phyloP scores from a whole-genome alignment of 805 yeast species.

The Candida krabiensis region DNA sequence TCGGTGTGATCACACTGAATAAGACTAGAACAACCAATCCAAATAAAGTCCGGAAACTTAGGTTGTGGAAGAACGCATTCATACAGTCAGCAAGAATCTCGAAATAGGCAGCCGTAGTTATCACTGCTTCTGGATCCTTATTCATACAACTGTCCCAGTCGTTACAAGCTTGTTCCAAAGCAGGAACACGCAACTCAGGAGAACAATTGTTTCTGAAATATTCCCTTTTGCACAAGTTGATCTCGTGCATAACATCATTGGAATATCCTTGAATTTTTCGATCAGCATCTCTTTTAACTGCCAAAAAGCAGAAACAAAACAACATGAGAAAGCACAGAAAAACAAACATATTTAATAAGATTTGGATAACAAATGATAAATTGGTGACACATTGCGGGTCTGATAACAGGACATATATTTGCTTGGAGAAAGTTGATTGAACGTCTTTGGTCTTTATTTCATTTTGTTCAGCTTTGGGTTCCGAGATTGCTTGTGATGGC shows the following conservation, averaged over 20 bases:
- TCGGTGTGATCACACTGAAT: slow-evolving; percentile 27
- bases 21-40: slow-evolving; percentile 17
- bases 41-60: slow-evolving; percentile 25
- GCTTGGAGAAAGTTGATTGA: slow-evolving; percentile 5
- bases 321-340: slow-evolving; percentile 20
- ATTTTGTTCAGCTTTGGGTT: neutral
- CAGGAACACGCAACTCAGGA: slow-evolving; percentile 66
- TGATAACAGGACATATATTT: slow-evolving; percentile 16
- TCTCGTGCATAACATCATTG: slow-evolving; percentile 59
- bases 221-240: slow-evolving; percentile 66
- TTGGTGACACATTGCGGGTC: slow-evolving; percentile 31
- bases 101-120: slow-evolving; percentile 33
- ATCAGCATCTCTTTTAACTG: slow-evolving; percentile 57
- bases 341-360: slow-evolving; percentile 25
- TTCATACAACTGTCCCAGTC: slow-evolving; percentile 84
- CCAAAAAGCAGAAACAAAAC: slow-evolving; percentile 21
- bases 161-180: slow-evolving; percentile 65
- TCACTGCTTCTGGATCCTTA: slow-evolving; percentile 58
- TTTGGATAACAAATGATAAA: slow-evolving; percentile 26
- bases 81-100: slow-evolving; percentile 35
- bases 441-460: neutral
- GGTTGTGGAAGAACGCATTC: slow-evolving; percentile 33
- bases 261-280: slow-evolving; percentile 65
- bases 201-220: slow-evolving; percentile 74
- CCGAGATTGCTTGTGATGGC: neutral